Evolutionary conservation across 345 rosid genomes (phyloP), one percentile per base, ranked within the genome.

Genomic region (Brassica carinata): DNA sequence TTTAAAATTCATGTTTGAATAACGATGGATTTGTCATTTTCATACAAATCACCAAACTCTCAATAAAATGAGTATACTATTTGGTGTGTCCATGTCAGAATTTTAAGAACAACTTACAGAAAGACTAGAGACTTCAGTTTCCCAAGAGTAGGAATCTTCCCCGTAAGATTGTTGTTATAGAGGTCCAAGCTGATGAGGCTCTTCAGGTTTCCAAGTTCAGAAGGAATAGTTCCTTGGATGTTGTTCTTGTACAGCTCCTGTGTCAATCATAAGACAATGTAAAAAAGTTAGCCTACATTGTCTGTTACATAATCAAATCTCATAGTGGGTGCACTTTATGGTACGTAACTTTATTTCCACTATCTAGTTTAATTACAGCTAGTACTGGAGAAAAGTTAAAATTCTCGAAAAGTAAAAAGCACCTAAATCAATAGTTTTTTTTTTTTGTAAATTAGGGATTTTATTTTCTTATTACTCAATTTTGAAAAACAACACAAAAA

Each of bases 171-270:
- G 91, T 96, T 96, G 88, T 85, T 89, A 78, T 96, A 96, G 57
- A 96, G 84, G 84, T 96, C 99, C 93, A 96, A 86, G 90, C 99
- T 96, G 80, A 96, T 87, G 67, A 96, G 99, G 48, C 83, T 89
- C 82, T 90, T 90, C 85, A 92, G 73, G 71, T 91, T 89, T 79
- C 89, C 97, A 59, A 94, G 64, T 86, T 93, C 98, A 18, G 95
- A 87, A 53, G 84, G 78, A 19, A 97, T 97, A 74, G 92, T 84
- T 48, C 98, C 98, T 0, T 92, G 83, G 78, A 92, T 88, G 79
- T 91, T 91, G 92, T 94, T 94, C 84, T 83, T 89, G 81, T 91
- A 94, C 38, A 94, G 82, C 85, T 94, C 98, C 98, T 95, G 91
- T 81, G 86, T 97, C 92, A 77, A 92, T 85, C 26, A 86, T 94